Evolutionary conservation across 2,329 filamentous ascomycete genomes (phyloP).

Genomic region (Ustilaginoidea virens): DNA sequence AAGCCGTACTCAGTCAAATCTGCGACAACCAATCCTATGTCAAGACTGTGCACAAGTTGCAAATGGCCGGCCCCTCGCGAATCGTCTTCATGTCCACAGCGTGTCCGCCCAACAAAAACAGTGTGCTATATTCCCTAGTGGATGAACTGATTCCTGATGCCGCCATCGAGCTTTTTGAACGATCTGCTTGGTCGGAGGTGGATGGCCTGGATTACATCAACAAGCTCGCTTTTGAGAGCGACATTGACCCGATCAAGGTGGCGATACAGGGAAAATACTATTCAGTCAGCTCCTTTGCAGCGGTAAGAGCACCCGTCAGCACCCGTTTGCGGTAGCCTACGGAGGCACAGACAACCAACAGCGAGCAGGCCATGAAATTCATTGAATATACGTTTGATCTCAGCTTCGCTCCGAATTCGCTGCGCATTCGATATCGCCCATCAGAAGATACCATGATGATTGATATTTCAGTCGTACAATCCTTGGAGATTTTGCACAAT

Average conservation of each 20-base stretch:
- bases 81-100: constrained; percentile 64
- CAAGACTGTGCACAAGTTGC: constrained; percentile 73
- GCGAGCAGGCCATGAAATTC: constrained; percentile 57
- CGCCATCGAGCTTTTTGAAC: constrained; percentile 40
- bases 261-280: constrained; percentile 74
- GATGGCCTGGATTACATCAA: constrained; percentile 65
- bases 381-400: constrained; percentile 55
- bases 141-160: constrained; percentile 35
- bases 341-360: constrained; percentile 7
- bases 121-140: constrained; percentile 59
- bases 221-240: constrained; percentile 62
- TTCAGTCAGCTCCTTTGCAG: constrained; percentile 70
- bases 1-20: constrained; percentile 77
- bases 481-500: constrained; percentile 84
- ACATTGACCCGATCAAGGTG: constrained; percentile 67
- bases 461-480: constrained; percentile 72
- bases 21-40: constrained; percentile 88
- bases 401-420: constrained; percentile 25
- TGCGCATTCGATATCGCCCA: constrained; percentile 71
- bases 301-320: constrained; percentile 39
- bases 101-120: constrained; percentile 48
- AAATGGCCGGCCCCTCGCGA: constrained; percentile 62
- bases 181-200: constrained; percentile 71
- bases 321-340: too few species aligned
- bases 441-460: constrained; percentile 94